Base-by-base conservation (phyloP, 805 yeast species). In the Nakazawaea sp. region DNA sequence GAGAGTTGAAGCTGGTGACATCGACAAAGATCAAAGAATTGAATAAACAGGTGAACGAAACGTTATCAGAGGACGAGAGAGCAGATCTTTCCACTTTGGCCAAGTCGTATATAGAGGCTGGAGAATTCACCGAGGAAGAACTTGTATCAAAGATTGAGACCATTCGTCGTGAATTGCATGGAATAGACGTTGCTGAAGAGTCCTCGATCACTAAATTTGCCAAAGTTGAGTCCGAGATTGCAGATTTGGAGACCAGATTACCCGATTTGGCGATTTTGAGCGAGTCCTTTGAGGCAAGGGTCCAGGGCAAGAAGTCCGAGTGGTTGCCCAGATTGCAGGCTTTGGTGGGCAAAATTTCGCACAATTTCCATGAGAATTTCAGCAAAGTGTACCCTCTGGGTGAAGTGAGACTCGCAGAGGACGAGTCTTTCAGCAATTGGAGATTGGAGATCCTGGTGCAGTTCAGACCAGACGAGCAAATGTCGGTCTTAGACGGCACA, bases 301-400 rank as follows among this genome's bases (percentile, higher is more conserved):
- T 79, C 9, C 47, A 42, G 1, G 52, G 52, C 10, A 63, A 76
- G 7, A 55, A 63, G 23, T 44, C 38, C 0, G 51, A 43, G 2
- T 82, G 96, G 84, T 88, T 79, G 45, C 75, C 78, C 1, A 68
- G 70, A 43, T 58, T 90, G 18, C 65, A 71, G 4, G 48, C 46
- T 2, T 62, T 84, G 32, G 74, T 85, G 0, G 45, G 46, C 2
- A 55, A 61, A 20, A 80, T 89, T 4, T 80, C 94, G 1, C 44
- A 48, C 2, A 75, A 78, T 38, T 92, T 89, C 58, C 62, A 81
- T 11, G 61, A 64, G 17, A 70, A 83, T 35, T 86, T 92, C 55
- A 62, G 67, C 4, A 65, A 73, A 8, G 88, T 88, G 23, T 95
- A 95, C 2, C 82, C 90, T 55, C 87, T 79, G 18, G 98, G 98